Base-by-base conservation (phyloP, 192 early-diverging fungal genomes). In the Coemansia sp. region DNA sequence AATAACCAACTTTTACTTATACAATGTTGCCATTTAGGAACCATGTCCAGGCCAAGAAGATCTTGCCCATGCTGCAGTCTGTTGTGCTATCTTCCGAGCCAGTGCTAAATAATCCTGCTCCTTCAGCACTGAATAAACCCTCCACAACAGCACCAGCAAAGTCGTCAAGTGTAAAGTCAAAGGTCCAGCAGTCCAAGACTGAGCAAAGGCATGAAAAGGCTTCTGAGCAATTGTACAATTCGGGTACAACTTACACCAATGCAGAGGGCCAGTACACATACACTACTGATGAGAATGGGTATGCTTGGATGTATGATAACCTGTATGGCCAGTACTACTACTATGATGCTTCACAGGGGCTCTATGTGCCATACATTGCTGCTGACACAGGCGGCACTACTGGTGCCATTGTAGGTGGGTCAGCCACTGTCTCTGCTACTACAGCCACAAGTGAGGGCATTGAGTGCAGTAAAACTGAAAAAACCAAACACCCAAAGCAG, bases 401-500 rank as follows among this genome's bases (percentile, higher is more conserved):
- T 4, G 31, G 9, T 24, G 26, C 51, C 25, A 20, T 38, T 17
- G 21, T 26, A 14, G 48, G 1, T 8, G 37, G 11, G 3, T 23
- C 21, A 1, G 28, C 34, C 1, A 42, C 54, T 2, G 52, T 31
- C 18, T 34, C 24, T 26, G 53, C 53, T 12, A 17, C 12, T 21
- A 15, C 40, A 44, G 21, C 25, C 31, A 34, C 31, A 34, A 34
- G 31, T 34, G 31, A 34, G 31, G 31, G 31, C 31, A 34, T 8
- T 34, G 31, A 34, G 31, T 8, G 31, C 31, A 34, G 31, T 34
- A 34, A 6, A 34, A 6, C 31, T 34, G 31, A 34, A 34, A 79
- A 73, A 40, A 63, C 74, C 24, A 69, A 69, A 12, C 67, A 68
- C 25, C 82, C 52, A 24, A 90, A 89, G 68, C 84, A 86, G 51